phyloP scores from a whole-genome alignment of 345 rosid genomes.

The Cardiospermum halicacabum region DNA sequence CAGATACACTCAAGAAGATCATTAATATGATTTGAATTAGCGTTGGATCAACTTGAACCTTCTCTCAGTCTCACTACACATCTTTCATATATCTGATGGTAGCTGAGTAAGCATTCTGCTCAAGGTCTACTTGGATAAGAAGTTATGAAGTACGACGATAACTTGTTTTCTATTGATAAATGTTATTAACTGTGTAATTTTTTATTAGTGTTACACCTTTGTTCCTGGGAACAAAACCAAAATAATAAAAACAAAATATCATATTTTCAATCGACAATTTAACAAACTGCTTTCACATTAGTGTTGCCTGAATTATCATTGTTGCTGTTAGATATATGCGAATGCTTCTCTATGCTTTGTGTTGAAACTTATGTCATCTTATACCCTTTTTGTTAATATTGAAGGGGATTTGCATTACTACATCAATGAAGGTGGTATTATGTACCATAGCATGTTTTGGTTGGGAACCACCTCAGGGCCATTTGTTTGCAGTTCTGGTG shows the following conservation, averaged over 20 bases:
- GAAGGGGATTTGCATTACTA: not conserved
- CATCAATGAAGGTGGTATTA: not conserved
- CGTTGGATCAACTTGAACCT: constrained; percentile 10
- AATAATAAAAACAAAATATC: constrained; percentile 9
- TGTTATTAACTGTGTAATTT: constrained; percentile 15
- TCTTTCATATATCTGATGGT: constrained; percentile 14
- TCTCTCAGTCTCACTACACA: constrained; percentile 10
- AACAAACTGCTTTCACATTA: not conserved
- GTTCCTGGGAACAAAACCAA: constrained; percentile 9
- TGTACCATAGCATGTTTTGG: not conserved
- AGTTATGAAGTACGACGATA: constrained; percentile 17
- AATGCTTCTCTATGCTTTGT: not conserved
- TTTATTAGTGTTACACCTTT: constrained; percentile 5
- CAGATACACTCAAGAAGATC: constrained; percentile 6
- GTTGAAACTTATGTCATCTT: not conserved
- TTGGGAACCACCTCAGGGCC: not conserved
- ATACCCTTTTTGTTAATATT: not conserved
- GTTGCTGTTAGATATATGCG: not conserved
- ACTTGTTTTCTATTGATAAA: constrained; percentile 19
- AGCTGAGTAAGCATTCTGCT: not conserved
- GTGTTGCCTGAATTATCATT: not conserved
- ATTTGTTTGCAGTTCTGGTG: not conserved
- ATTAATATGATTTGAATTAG: constrained; percentile 4
- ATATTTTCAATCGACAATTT: not conserved
- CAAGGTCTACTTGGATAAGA: constrained; percentile 7